A percentile compares a stretch with the other conserved stretches of the same genome.
Conservation (phyloP, 2,329 filamentous ascomycete genomes). For the Cordyceps javanica region DNA sequence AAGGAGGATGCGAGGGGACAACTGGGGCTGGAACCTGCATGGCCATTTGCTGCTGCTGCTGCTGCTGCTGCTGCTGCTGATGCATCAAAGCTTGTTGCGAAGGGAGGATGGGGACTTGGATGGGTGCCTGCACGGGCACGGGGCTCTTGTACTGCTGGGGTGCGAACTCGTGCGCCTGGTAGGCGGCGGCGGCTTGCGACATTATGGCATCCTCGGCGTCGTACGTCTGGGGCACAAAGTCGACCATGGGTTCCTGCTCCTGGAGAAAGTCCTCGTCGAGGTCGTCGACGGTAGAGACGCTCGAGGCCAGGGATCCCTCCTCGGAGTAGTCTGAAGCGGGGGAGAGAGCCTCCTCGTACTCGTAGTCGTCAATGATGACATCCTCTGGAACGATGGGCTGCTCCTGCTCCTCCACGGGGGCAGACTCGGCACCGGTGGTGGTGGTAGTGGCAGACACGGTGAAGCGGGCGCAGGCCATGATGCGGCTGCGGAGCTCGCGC, state of each 20-base stretch:
- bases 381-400: constrained; percentile 45
- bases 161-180: constrained; percentile 40
- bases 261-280: constrained; percentile 42
- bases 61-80: too few relatives aligned
- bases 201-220: constrained; percentile 41
- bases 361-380: constrained; percentile 36
- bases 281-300: constrained; percentile 46
- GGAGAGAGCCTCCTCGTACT: constrained; percentile 40
- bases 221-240: constrained; percentile 37
- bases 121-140: constrained; percentile 21
- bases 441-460: constrained; percentile 41
- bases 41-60: constrained; percentile 19
- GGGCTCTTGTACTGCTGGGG: constrained; percentile 40
- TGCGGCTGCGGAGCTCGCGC: constrained; percentile 68
- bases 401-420: constrained; percentile 21
- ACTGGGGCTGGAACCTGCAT: constrained; percentile 32
- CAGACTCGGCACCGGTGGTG: constrained; percentile 37
- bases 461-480: constrained; percentile 70
- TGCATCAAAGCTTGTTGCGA: constrained; percentile 23
- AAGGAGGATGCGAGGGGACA: constrained; percentile 31
- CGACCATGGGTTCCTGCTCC: constrained; percentile 35
- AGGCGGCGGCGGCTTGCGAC: constrained; percentile 28
- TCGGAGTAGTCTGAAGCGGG: constrained; percentile 46
- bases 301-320: constrained; percentile 51
- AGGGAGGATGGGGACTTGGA: constrained; percentile 13